Percentiles rank a stretch among this genome's conserved stretches.
Evolutionary conservation across 345 rosid species (phyloP).

Genomic region (Eucalyptus shirleyi): DNA sequence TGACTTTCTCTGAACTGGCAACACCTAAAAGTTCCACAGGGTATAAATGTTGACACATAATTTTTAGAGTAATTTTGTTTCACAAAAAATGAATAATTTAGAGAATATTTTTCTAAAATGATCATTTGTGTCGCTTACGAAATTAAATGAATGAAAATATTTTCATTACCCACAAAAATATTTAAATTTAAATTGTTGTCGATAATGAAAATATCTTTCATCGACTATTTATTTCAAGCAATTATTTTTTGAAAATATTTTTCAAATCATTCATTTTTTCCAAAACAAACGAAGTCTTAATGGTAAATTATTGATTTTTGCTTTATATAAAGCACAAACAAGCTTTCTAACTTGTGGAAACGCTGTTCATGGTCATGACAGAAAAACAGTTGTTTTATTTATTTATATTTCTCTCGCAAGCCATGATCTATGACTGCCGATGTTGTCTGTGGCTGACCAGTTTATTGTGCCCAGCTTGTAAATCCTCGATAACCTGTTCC

Average conservation of each 20-base stretch:
- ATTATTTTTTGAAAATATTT: no score
- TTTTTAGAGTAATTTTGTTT: not conserved
- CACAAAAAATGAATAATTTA: no score
- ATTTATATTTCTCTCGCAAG: not conserved
- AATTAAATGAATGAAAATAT: no score
- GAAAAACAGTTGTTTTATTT: not conserved
- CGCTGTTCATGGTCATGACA: not conserved
- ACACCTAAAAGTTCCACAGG: not conserved
- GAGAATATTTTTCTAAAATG: not conserved
- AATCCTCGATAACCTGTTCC: not conserved
- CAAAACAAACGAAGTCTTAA: no score
- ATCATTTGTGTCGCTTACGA: rapidly evolving
- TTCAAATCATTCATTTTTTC: not conserved
- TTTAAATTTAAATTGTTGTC: no score
- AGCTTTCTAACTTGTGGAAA: no score
- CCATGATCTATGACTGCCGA: not conserved
- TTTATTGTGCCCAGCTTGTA: not conserved
- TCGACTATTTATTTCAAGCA: no score
- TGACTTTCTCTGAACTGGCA: not conserved
- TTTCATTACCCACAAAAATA: not conserved
- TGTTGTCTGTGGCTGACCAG: not conserved
- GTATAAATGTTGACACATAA: not conserved
- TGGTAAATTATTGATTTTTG: no score
- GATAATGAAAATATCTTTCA: no score
- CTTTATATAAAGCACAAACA: no score